Percentiles rank a stretch among this genome's conserved stretches.
phyloP scores from a whole-genome alignment of 2,329 filamentous ascomycete species.

The Dactylellina drechsleri region DNA sequence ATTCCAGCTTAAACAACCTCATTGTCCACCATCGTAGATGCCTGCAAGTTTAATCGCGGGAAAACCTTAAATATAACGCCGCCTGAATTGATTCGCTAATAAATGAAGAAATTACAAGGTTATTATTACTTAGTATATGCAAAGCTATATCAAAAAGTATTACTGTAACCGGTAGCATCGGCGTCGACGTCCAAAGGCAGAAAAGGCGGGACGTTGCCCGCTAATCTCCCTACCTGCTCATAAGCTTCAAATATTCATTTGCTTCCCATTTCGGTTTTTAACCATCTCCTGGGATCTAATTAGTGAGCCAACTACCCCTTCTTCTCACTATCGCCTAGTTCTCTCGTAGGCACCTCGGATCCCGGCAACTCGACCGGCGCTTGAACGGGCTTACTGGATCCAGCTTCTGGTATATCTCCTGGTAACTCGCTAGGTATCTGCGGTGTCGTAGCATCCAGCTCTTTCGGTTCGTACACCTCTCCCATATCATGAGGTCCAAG shows the following conservation, averaged over 20 bases:
- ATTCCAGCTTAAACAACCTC: conserved; percentile 13
- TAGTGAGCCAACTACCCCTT: conserved; percentile 12
- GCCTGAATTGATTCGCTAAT: conserved; percentile 1
- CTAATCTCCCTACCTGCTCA: too few species aligned
- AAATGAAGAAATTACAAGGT: conserved; percentile 2
- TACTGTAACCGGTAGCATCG: too few species aligned
- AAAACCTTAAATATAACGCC: conserved; percentile 11
- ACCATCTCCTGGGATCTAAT: not conserved
- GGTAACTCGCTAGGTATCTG: conserved; percentile 45
- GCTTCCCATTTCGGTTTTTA: not conserved
- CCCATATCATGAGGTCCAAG: conserved; percentile 49
- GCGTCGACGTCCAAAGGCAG: too few species aligned
- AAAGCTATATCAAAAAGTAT: not conserved
- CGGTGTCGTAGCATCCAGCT: conserved; percentile 44
- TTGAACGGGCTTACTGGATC: conserved; percentile 26
- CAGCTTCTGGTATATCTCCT: conserved; percentile 33
- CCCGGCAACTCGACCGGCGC: conserved; percentile 40
- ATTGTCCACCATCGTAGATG: not conserved
- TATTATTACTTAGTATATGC: not conserved
- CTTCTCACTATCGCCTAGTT: conserved; percentile 12
- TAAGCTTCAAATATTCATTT: too few species aligned
- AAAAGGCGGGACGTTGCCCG: too few species aligned
- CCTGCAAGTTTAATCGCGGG: not conserved
- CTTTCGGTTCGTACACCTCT: conserved; percentile 47
- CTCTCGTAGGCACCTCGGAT: conserved; percentile 28